Percentiles rank a stretch among this genome's conserved stretches.
Conservation (phyloP, 768 basidiomycete genomes). For the Lactarius evosmus region DNA sequence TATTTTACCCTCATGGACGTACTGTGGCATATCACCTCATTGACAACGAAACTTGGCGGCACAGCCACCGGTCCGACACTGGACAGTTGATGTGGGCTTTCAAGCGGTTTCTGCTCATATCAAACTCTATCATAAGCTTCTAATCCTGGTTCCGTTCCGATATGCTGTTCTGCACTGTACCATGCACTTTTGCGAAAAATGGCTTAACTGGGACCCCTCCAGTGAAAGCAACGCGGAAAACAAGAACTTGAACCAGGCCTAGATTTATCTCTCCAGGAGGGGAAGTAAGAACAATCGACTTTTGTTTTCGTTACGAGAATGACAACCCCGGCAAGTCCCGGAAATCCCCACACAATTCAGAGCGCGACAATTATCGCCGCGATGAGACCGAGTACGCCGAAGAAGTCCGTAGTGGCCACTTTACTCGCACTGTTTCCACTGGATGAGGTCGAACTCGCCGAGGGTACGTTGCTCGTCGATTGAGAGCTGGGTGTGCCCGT, state of each 20-base stretch:
- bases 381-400: conserved; percentile 3
- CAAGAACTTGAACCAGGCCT: background rate
- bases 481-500: background rate
- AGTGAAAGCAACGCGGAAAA: background rate
- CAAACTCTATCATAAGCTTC: background rate
- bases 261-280: background rate
- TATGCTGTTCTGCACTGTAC: background rate
- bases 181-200: background rate
- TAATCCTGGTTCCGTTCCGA: background rate
- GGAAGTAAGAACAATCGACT: background rate
- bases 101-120: background rate
- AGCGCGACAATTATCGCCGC: background rate
- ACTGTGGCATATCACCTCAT: background rate
- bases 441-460: background rate
- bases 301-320: background rate
- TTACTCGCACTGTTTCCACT: background rate
- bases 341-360: background rate
- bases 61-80: background rate
- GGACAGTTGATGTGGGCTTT: background rate
- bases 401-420: conserved; percentile 5
- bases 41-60: background rate
- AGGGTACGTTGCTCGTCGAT: background rate
- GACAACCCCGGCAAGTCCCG: background rate
- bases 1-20: background rate
- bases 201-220: background rate